A percentile compares a stretch with the other conserved stretches of the same genome.
phyloP scores from a whole-genome alignment of 2,329 filamentous ascomycete species.

The Fusarium sp. region DNA sequence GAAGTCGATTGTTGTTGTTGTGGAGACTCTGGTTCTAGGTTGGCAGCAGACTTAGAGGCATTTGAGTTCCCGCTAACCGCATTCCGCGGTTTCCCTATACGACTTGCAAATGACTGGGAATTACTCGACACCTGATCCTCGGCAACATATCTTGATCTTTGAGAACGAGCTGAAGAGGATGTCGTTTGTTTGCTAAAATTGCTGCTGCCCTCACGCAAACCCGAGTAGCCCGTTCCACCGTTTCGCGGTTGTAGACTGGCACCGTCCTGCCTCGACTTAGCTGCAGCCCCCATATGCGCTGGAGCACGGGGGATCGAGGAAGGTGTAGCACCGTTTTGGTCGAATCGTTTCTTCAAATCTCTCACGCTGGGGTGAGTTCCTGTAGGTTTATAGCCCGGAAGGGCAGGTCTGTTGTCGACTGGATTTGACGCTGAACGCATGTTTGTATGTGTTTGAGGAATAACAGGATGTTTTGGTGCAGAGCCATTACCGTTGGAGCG shows the following conservation, averaged over 20 bases:
- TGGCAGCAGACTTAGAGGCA: conserved; percentile 53
- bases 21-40: conserved; percentile 50
- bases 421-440: conserved; percentile 69
- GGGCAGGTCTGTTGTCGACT: conserved; percentile 58
- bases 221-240: conserved; percentile 57
- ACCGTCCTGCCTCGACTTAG: conserved; percentile 52
- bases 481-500: conserved; percentile 65
- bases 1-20: conserved; percentile 53
- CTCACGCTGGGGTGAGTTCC: conserved; percentile 76
- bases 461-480: conserved; percentile 61
- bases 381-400: conserved; percentile 50
- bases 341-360: conserved; percentile 83
- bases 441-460: conserved; percentile 56
- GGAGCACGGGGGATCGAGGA: conserved; percentile 54
- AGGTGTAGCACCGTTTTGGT: conserved; percentile 64
- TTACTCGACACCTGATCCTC: conserved; percentile 67
- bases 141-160: conserved; percentile 61
- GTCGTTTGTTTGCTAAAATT: conserved; percentile 36
- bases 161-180: conserved; percentile 51
- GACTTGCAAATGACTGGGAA: conserved; percentile 70
- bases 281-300: conserved; percentile 51
- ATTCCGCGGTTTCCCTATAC: conserved; percentile 65
- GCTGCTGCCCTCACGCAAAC: conserved; percentile 54
- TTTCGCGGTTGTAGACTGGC: conserved; percentile 51
- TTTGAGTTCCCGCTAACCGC: conserved; percentile 51